phyloP scores from a whole-genome alignment of 805 yeast species.

The Clavispora carvajalis region DNA sequence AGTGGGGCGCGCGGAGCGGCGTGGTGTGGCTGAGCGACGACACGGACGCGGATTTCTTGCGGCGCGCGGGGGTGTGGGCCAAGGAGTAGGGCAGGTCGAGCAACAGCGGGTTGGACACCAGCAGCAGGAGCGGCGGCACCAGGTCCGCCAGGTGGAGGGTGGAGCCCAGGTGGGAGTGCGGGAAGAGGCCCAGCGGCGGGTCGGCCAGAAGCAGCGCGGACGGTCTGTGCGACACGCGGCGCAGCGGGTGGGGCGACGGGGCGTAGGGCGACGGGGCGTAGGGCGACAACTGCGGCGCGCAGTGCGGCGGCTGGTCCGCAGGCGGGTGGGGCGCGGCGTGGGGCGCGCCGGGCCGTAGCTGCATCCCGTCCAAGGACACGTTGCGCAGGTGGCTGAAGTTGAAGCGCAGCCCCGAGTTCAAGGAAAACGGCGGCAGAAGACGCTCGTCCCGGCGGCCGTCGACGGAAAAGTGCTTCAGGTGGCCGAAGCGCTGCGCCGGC shows the following conservation, averaged over 20 bases:
- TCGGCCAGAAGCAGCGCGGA: conserved; percentile 10
- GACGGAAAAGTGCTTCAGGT: conserved; percentile 16
- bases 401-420: conserved; percentile 15
- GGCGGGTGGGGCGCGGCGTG: not conserved
- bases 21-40: conserved; percentile 28
- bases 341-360: not conserved
- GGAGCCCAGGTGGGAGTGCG: conserved; percentile 7
- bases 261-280: not conserved
- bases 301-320: not conserved
- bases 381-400: conserved; percentile 16
- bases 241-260: not conserved
- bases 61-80: conserved; percentile 31
- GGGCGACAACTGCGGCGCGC: not conserved
- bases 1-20: conserved; percentile 23
- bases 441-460: conserved; percentile 9
- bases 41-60: conserved; percentile 32
- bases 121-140: conserved; percentile 32
- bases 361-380: conserved; percentile 14
- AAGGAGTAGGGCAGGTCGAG: conserved; percentile 28
- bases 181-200: conserved; percentile 14
- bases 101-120: conserved; percentile 31
- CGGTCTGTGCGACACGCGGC: conserved; percentile 8
- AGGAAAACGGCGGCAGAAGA: conserved; percentile 20
- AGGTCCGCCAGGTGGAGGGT: conserved; percentile 31
- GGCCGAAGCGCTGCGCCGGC: conserved; percentile 7